phyloP scores from a whole-genome alignment of 129 eudicot genomes.

The Flaveria linearis region DNA sequence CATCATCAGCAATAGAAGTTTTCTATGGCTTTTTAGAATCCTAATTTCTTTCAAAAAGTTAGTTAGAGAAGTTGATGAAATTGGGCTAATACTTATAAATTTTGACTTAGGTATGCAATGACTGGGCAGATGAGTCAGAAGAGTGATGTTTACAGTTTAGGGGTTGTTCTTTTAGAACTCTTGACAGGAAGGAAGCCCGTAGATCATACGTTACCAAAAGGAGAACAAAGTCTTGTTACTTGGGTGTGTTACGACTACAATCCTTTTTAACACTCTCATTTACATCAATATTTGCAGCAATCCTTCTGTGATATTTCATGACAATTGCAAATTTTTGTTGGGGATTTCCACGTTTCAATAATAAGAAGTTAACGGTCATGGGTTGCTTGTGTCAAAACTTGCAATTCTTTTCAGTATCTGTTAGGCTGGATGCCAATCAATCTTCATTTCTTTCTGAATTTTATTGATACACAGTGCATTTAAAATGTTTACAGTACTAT shows the following conservation, averaged over 20 bases:
- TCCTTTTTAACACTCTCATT: neutral
- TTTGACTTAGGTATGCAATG: slow-evolving; percentile 61
- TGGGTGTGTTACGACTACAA: slow-evolving; percentile 42
- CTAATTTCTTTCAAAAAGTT: neutral
- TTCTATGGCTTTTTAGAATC: neutral
- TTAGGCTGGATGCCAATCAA: neutral
- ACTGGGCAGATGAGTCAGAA: slow-evolving; percentile 75
- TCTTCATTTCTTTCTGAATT: neutral
- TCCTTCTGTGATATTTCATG: neutral
- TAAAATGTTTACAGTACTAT: neutral
- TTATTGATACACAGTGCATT: neutral
- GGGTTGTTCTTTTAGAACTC: slow-evolving; percentile 72
- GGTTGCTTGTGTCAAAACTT: neutral
- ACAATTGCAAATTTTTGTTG: neutral
- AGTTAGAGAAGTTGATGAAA: neutral
- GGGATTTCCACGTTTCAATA: neutral
- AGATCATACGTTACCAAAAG: slow-evolving; percentile 87
- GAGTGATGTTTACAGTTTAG: slow-evolving; percentile 84
- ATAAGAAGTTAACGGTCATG: neutral
- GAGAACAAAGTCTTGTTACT: slow-evolving; percentile 83
- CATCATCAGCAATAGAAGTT: neutral
- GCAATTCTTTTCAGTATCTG: neutral
- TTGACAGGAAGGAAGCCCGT: slow-evolving; percentile 82
- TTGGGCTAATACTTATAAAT: neutral
- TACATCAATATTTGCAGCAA: neutral